Base-by-base conservation (phyloP, 116 monocot species). In the Phalaenopsis hybrid region DNA sequence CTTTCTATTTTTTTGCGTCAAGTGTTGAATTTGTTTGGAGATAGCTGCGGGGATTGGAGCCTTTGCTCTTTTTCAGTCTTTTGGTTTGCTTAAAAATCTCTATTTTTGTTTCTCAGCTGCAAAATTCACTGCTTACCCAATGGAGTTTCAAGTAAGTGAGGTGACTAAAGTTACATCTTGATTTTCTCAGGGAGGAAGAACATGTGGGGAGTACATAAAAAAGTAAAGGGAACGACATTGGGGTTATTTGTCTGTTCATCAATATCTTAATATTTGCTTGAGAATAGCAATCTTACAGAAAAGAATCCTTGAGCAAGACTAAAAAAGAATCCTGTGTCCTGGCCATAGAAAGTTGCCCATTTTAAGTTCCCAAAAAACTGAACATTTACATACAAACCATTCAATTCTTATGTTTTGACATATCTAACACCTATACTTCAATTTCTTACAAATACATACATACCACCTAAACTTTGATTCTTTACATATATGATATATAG, bases 221-320 rank as follows among this genome's bases (percentile, higher is more conserved):
- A 55, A 0, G 13, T 55, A 55, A 16, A 17, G 55, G 55, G 16
- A 15, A 55, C 4, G 55, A 3, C 2, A 28, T 31, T 18, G 72
- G 16, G 37, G 31, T 72, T 3, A 70, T 70, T 31, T 31, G 70
- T 70, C 33, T 70, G 10, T 75, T 46, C 75, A 20, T 75, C 20
- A 21, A 18, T 20, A 44, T 75, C 37, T 46, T 75, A 33, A 11
- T 75, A 45, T 46, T 75, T 75, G 75, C n/a, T 75, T 46, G 75
- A 46, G 46, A 9, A 75, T 46, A 37, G n/a, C 45, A 45, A 75
- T 46, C 72, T 72, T 12, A 15, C 16, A 15, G 4, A 45, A 33
- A 75, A 75, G 44, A 75, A 75, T 10, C 75, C 6, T 73, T 12
- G 75, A 21, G n/a, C 17, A 20, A 46, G 75, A 46, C 44, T 4